Percentiles rank a stretch among this genome's conserved stretches.
These are phyloP conservation scores for Xanthoconium separans DNA, from an alignment of 1,284 basidiomycete species.

Conservation along the genomic window DNA sequence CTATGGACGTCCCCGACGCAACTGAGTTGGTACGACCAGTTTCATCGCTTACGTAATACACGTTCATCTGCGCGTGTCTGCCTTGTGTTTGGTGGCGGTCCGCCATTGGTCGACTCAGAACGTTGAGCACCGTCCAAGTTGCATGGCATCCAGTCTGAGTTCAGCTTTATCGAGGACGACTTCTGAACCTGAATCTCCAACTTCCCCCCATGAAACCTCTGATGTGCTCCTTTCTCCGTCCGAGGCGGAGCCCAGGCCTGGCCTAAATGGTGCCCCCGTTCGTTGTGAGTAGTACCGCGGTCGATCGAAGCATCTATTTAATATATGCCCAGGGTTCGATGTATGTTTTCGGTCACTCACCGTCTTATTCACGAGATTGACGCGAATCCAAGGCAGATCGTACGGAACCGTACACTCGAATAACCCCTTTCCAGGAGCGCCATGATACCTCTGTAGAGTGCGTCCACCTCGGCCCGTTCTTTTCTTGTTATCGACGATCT, in stretches of 20 bases:
- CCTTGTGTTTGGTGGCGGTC: background rate
- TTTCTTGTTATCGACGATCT: background rate
- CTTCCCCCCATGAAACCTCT: conserved; percentile 36
- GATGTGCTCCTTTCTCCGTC: conserved; percentile 30
- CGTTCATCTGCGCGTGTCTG: background rate
- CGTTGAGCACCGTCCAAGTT: too few species aligned
- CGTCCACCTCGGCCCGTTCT: conserved; percentile 26
- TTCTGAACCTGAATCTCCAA: conserved; percentile 20
- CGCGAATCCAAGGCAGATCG: conserved; percentile 61
- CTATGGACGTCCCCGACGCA: conserved; percentile 3
- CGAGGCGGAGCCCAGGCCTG: conserved; percentile 36
- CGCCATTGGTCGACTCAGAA: conserved; percentile 13
- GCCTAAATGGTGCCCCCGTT: conserved; percentile 39
- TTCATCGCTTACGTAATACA: conserved; percentile 16
- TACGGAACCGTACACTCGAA: conserved; percentile 76
- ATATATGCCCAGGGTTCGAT: conserved; percentile 43
- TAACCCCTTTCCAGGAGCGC: conserved; percentile 77
- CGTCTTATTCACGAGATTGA: conserved; percentile 11
- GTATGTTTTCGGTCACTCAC: conserved; percentile 33
- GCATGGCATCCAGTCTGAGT: too few species aligned
- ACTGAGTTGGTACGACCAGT: conserved; percentile 11
- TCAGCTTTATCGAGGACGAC: conserved; percentile 13
- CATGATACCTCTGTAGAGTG: conserved; percentile 80
- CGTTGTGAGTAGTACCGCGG: conserved; percentile 34
- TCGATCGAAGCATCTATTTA: conserved; percentile 3